A percentile compares a stretch with the other conserved stretches of the same genome.
Evolutionary conservation across 352 stramenopile genomes (phyloP).

Genomic region (Detonula confervacea): DNA sequence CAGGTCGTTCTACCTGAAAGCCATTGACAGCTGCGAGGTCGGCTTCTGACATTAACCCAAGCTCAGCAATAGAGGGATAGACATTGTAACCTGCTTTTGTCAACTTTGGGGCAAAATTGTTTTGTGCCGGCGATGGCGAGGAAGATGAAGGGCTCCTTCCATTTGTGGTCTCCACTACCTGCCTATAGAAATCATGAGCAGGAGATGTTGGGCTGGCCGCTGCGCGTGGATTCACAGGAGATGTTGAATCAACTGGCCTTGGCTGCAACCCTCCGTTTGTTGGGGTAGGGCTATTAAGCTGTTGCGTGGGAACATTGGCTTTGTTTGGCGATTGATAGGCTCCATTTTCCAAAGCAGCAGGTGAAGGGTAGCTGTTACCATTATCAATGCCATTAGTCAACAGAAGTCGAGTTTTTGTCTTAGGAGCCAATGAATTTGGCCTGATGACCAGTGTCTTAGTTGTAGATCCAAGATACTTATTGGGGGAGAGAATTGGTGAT

Average conservation of each 20-base stretch:
- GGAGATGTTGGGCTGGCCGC: constrained; percentile 41
- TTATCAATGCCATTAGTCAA: constrained; percentile 55
- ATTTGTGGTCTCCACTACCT: constrained; percentile 60
- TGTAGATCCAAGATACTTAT: constrained; percentile 63
- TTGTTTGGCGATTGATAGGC: constrained; percentile 25
- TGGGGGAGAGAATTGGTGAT: constrained; percentile 68
- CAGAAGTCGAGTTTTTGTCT: constrained; percentile 61
- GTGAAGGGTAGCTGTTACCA: constrained; percentile 18
- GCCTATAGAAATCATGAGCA: constrained; percentile 73
- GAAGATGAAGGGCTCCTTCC: constrained; percentile 26
- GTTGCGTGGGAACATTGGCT: constrained; percentile 8
- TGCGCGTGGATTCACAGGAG: constrained; percentile 14
- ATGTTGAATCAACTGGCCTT: constrained; percentile 44
- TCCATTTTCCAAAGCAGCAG: constrained; percentile 44
- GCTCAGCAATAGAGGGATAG: constrained; percentile 63
- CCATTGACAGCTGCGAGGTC: constrained; percentile 83
- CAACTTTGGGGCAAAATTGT: constrained; percentile 67
- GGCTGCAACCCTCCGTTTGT: constrained; percentile 25
- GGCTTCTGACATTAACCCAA: constrained; percentile 76
- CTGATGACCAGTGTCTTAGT: constrained; percentile 77
- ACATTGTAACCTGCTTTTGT: constrained; percentile 78
- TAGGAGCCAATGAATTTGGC: constrained; percentile 65
- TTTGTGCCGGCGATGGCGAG: constrained; percentile 24
- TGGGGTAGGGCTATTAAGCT: constrained; percentile 31
- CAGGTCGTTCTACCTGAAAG: constrained; percentile 78